phyloP scores from a whole-genome alignment of 805 yeast genomes.

The Ogataea salicorniae region DNA sequence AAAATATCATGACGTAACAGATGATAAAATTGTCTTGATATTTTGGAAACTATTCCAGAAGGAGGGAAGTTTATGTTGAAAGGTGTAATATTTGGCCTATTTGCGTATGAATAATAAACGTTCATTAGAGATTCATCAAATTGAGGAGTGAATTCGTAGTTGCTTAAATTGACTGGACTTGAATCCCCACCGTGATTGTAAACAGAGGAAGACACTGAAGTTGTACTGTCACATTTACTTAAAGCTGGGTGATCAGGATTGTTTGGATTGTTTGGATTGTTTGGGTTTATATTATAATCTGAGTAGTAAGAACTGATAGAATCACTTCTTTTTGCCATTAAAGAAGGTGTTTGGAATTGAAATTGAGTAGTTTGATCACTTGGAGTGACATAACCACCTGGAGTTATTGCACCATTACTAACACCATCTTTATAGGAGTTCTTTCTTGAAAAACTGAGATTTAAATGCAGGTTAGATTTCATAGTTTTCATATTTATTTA shows the following conservation, averaged over 20 bases:
- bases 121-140: slow-evolving; percentile 44
- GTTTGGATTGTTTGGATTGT: slow-evolving; percentile 1
- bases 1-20: slow-evolving; percentile 13
- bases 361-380: slow-evolving; percentile 18
- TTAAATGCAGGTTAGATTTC: slow-evolving; percentile 22
- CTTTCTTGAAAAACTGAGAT: slow-evolving; percentile 16
- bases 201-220: slow-evolving; percentile 19
- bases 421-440: slow-evolving; percentile 13
- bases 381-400: slow-evolving; percentile 20
- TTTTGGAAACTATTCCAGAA: slow-evolving; percentile 56
- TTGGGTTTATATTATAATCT: slow-evolving; percentile 8
- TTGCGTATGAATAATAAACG: slow-evolving; percentile 43
- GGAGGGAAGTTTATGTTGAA: slow-evolving; percentile 64
- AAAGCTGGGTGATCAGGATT: slow-evolving; percentile 4
- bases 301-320: slow-evolving; percentile 16
- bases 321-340: slow-evolving; percentile 13
- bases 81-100: slow-evolving; percentile 62
- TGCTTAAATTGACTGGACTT: slow-evolving; percentile 18
- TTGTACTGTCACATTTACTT: slow-evolving; percentile 19
- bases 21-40: slow-evolving; percentile 49
- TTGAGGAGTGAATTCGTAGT: slow-evolving; percentile 28
- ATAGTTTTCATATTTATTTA: slow-evolving; percentile 22
- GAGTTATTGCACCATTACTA: slow-evolving; percentile 8
- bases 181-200: slow-evolving; percentile 12
- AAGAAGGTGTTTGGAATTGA: slow-evolving; percentile 21